Evolutionary conservation across 306 rosid species (phyloP).

Genomic region (Trichosanthes truncata): DNA sequence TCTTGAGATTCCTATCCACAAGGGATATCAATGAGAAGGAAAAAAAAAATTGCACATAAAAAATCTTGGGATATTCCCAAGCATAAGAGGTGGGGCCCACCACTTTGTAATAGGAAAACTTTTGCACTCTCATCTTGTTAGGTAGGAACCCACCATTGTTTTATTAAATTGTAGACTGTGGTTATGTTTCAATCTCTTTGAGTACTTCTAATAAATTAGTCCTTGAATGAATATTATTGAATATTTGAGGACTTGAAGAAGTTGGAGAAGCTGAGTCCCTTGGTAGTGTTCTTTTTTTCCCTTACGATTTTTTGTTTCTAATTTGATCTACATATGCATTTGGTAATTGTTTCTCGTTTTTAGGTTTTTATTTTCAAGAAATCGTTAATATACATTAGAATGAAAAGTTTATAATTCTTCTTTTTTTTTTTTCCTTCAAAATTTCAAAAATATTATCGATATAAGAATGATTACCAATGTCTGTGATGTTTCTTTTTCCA

Average conservation of each 20-base stretch:
- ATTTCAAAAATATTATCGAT: too few relatives aligned
- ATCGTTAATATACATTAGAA: too few relatives aligned
- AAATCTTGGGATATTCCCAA: neutral
- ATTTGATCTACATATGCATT: neutral
- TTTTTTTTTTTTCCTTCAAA: too few relatives aligned
- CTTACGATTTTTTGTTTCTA: neutral
- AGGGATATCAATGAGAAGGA: neutral
- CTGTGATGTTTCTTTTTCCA: too few relatives aligned
- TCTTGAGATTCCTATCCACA: slow-evolving; percentile 1
- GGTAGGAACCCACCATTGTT: slow-evolving; percentile 6
- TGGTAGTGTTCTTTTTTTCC: neutral
- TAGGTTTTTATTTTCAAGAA: too few relatives aligned
- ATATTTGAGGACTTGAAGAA: neutral
- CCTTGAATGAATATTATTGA: neutral
- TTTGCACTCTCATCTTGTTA: neutral
- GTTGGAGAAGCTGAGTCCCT: neutral
- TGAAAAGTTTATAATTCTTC: too few relatives aligned
- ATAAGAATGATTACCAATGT: too few relatives aligned
- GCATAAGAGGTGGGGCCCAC: neutral
- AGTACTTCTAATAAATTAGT: neutral
- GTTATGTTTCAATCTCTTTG: neutral
- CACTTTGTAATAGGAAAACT: neutral
- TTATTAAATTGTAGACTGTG: neutral
- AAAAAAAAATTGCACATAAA: neutral
- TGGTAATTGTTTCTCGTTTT: neutral